Evolutionary conservation across 1,139 yeast species (phyloP).

Genomic region (Candida buenavistaensis): DNA sequence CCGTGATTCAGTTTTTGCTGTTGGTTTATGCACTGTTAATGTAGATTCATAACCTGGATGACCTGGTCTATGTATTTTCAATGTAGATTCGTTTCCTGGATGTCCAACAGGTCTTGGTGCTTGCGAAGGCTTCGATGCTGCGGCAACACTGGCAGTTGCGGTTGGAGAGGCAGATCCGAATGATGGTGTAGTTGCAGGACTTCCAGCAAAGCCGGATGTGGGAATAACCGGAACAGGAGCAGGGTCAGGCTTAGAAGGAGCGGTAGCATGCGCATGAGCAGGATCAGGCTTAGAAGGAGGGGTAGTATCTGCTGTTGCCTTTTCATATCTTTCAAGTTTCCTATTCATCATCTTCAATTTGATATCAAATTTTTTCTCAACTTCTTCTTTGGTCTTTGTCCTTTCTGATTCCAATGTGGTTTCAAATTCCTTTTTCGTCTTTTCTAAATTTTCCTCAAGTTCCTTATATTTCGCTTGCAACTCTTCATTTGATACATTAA

Average conservation of each 20-base stretch:
- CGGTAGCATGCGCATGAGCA: slow-evolving; percentile 3
- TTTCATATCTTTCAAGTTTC: slow-evolving; percentile 38
- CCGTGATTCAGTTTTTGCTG: slow-evolving; percentile 15
- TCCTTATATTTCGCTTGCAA: slow-evolving; percentile 18
- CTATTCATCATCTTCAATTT: slow-evolving; percentile 45
- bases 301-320: slow-evolving; percentile 9
- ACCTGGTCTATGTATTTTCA: slow-evolving; percentile 30
- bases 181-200: background rate
- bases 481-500: slow-evolving; percentile 13
- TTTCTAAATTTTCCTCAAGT: slow-evolving; percentile 21
- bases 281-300: slow-evolving; percentile 3
- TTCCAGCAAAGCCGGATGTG: slow-evolving; percentile 6
- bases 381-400: slow-evolving; percentile 28
- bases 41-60: slow-evolving; percentile 26
- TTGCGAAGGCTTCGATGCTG: slow-evolving; percentile 6
- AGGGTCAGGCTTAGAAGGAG: too few species aligned
- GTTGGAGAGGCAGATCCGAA: slow-evolving; percentile 3
- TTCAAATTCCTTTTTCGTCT: slow-evolving; percentile 22
- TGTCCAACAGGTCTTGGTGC: slow-evolving; percentile 5
- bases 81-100: slow-evolving; percentile 26
- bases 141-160: slow-evolving; percentile 2
- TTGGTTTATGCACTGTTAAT: slow-evolving; percentile 33
- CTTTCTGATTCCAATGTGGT: slow-evolving; percentile 33
- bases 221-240: too few species aligned
- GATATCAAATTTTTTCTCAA: slow-evolving; percentile 42